Percentiles rank a stretch among this genome's conserved stretches.
Evolutionary conservation across 192 early-diverging fungal genomes (phyloP).

Genomic region (Podochytrium sp.): DNA sequence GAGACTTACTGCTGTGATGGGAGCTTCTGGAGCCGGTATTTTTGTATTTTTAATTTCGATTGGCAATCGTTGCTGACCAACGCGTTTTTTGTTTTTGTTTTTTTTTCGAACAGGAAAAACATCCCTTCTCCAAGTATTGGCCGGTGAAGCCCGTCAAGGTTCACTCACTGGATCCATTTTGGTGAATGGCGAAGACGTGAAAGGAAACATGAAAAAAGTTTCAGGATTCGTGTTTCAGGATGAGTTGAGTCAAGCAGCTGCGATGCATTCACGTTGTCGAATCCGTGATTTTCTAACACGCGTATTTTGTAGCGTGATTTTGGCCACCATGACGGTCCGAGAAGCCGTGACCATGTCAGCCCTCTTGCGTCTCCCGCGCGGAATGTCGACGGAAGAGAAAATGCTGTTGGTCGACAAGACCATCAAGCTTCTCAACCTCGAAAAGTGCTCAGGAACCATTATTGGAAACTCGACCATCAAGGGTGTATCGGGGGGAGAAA

Average conservation of each 20-base stretch:
- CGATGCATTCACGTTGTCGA: not conserved
- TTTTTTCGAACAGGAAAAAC: constrained; percentile 18
- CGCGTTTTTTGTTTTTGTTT: not conserved
- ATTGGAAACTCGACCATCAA: constrained; percentile 66
- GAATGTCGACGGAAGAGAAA: constrained; percentile 45
- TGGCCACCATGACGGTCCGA: constrained; percentile 70
- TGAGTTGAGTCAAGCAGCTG: constrained; percentile 35
- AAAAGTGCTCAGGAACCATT: constrained; percentile 69
- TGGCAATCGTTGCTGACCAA: constrained; percentile 2
- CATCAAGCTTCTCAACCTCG: constrained; percentile 64
- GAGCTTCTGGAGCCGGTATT: constrained; percentile 82
- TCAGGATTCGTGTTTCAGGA: constrained; percentile 64
- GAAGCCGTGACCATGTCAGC: constrained; percentile 80
- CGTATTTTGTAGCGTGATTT: constrained; percentile 34
- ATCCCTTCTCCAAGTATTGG: constrained; percentile 35
- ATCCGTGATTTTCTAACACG: not conserved
- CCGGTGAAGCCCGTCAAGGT: constrained; percentile 54
- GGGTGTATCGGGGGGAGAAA: constrained; percentile 77
- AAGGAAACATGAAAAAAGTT: constrained; percentile 55
- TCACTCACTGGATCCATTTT: constrained; percentile 54
- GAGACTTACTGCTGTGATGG: constrained; percentile 83
- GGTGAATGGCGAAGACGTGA: constrained; percentile 60
- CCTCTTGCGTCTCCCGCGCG: constrained; percentile 52
- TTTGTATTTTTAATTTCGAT: not conserved
- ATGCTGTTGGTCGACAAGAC: constrained; percentile 52